Evolutionary conservation across 2,329 filamentous ascomycete species (phyloP).

Genomic region (Pyricularia grisea): DNA sequence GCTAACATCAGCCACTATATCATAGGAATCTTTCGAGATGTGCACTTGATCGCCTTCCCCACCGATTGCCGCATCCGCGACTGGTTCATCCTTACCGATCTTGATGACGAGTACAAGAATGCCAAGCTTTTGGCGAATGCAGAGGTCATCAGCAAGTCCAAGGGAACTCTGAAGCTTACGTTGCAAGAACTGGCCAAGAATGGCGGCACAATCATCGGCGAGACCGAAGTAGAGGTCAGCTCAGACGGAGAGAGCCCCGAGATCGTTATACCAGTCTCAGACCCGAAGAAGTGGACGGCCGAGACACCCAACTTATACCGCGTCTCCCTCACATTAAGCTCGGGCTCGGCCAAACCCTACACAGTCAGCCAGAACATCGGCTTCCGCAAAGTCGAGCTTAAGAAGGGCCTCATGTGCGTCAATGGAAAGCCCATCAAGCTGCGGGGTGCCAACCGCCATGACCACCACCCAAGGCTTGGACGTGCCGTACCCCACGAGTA

Average conservation of each 20-base stretch:
- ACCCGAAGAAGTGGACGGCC: constrained; percentile 60
- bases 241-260: constrained; percentile 26
- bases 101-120: constrained; percentile 41
- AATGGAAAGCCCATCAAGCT: constrained; percentile 54
- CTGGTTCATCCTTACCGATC: constrained; percentile 42
- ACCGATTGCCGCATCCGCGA: constrained; percentile 42
- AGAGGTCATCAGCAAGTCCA: constrained; percentile 24
- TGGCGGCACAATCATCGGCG: constrained; percentile 12
- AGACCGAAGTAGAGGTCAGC: constrained; percentile 15
- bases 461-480: constrained; percentile 56
- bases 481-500: constrained; percentile 54
- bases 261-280: constrained; percentile 31
- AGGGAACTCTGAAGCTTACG: constrained; percentile 28
- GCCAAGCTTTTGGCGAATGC: constrained; percentile 40
- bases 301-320: constrained; percentile 55
- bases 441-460: constrained; percentile 59
- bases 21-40: constrained; percentile 55
- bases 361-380: constrained; percentile 45
- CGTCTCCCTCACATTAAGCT: constrained; percentile 32
- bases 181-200: constrained; percentile 27
- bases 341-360: constrained; percentile 17
- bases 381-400: constrained; percentile 55
- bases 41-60: constrained; percentile 50
- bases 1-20: not conserved
- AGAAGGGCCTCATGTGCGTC: constrained; percentile 48